phyloP scores from a whole-genome alignment of 23 red algal species.

The Gracilariopsis chorda region DNA sequence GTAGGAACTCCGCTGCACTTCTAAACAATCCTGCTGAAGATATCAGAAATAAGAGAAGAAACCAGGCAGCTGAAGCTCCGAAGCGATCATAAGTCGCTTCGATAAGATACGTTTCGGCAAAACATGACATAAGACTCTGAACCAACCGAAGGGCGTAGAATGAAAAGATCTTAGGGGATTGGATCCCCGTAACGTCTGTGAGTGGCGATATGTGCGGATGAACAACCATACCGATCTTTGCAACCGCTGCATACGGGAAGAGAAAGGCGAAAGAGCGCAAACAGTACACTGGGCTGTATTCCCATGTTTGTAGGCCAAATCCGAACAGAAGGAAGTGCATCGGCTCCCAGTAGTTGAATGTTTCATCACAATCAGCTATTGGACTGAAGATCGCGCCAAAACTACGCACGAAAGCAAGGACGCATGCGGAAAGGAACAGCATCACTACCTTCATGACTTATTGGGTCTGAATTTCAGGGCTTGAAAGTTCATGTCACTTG shows the following conservation, averaged over 20 bases:
- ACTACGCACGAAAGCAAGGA: background rate
- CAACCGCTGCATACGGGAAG: conserved; percentile 32
- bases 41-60: conserved; percentile 46
- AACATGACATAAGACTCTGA: conserved; percentile 8
- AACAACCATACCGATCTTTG: conserved; percentile 1
- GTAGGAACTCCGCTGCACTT: conserved; percentile 69
- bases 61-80: background rate
- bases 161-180: conserved; percentile 21
- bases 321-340: conserved; percentile 79
- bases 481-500: too few species aligned
- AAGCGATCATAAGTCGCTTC: conserved; percentile 15
- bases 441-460: background rate
- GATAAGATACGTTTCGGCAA: conserved; percentile 53
- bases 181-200: background rate
- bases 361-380: conserved; percentile 95
- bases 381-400: conserved; percentile 34
- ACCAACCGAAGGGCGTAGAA: conserved; percentile 49
- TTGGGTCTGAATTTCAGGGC: too few species aligned
- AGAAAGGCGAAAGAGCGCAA: conserved; percentile 89
- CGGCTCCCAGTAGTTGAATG: conserved; percentile 98
- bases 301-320: conserved; percentile 88
- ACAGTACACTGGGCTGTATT: conserved; percentile 80
- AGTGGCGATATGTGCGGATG: background rate
- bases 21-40: conserved; percentile 81
- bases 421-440: background rate